These are phyloP conservation scores for Phanerochaete carnosa DNA, from an alignment of 768 basidiomycete species.

Conservation along the genomic window DNA sequence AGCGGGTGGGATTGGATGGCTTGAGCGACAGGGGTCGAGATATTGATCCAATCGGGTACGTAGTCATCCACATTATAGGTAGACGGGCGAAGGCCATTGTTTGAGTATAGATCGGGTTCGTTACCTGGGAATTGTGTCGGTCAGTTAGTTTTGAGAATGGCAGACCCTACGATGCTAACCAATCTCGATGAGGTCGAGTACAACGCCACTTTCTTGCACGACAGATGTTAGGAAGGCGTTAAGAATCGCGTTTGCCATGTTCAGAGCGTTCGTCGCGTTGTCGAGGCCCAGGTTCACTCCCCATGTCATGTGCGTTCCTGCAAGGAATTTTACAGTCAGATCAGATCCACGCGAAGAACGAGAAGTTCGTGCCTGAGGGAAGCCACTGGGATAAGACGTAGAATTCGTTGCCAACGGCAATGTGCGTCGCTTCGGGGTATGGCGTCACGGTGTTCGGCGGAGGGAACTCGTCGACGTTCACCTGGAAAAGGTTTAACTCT, in stretches of 20 bases:
- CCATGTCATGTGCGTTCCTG: constrained; percentile 64
- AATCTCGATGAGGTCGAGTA: constrained; percentile 29
- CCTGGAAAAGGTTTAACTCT: constrained; percentile 24
- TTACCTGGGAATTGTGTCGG: constrained; percentile 19
- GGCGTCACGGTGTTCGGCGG: constrained; percentile 45
- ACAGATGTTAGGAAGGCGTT: constrained; percentile 24
- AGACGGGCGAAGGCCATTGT: constrained; percentile 24
- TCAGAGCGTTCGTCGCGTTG: constrained; percentile 29
- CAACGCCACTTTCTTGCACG: constrained; percentile 23
- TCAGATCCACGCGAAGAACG: neutral
- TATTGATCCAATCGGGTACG: constrained; percentile 26
- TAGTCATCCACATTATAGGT: constrained; percentile 28
- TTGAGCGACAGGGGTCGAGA: constrained; percentile 20
- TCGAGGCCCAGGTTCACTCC: constrained; percentile 58
- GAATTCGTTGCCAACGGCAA: constrained; percentile 55
- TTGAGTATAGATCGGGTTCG: constrained; percentile 30
- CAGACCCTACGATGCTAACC: constrained; percentile 10
- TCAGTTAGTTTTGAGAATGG: neutral
- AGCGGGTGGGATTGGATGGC: constrained; percentile 7
- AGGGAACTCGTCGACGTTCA: constrained; percentile 48
- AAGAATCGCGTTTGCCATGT: constrained; percentile 28
- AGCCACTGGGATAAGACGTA: constrained; percentile 52
- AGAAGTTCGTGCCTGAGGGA: constrained; percentile 37
- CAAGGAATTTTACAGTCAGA: neutral
- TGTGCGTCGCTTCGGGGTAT: constrained; percentile 64